A percentile compares a stretch with the other conserved stretches of the same genome.
These are phyloP conservation scores for Russula earlei DNA, from an alignment of 768 basidiomycete genomes.

Conservation along the genomic window DNA sequence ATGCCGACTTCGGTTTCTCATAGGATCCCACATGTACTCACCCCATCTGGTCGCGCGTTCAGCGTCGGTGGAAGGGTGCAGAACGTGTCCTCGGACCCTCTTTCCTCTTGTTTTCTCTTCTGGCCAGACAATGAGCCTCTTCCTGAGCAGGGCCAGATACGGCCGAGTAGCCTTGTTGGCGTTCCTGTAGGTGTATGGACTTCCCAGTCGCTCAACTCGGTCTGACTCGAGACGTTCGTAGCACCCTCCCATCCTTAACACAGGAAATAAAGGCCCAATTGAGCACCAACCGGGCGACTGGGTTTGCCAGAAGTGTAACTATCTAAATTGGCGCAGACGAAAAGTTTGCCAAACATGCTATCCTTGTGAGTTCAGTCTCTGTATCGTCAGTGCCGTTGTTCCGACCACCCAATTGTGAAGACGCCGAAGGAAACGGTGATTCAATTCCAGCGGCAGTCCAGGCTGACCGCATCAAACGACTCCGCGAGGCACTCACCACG, in stretches of 20 bases:
- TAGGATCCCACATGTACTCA: slow-evolving; percentile 42
- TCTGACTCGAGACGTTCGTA: slow-evolving; percentile 24
- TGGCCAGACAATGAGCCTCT: slow-evolving; percentile 87
- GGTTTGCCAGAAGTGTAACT: slow-evolving; percentile 79
- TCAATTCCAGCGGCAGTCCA: slow-evolving; percentile 80
- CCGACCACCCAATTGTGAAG: slow-evolving; percentile 29
- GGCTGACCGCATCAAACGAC: slow-evolving; percentile 71
- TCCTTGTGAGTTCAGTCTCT: slow-evolving; percentile 49
- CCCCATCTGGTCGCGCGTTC: slow-evolving; percentile 74
- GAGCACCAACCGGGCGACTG: slow-evolving; percentile 53
- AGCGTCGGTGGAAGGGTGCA: slow-evolving; percentile 70
- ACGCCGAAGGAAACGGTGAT: slow-evolving; percentile 83
- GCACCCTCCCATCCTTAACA: slow-evolving; percentile 84
- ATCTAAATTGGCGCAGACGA: slow-evolving; percentile 78
- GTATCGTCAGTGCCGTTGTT: slow-evolving; percentile 1
- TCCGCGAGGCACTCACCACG: slow-evolving; percentile 53
- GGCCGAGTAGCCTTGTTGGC: slow-evolving; percentile 47
- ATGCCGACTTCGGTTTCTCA: slow-evolving; percentile 15
- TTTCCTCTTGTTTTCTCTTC: slow-evolving; percentile 71
- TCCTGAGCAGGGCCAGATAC: slow-evolving; percentile 67
- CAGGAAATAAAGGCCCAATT: slow-evolving; percentile 81
- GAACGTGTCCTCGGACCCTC: slow-evolving; percentile 66
- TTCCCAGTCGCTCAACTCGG: neutral
- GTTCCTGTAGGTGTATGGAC: slow-evolving; percentile 38
- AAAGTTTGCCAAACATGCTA: slow-evolving; percentile 88